A percentile compares a stretch with the other conserved stretches of the same genome.
Conservation (phyloP, 2,329 filamentous ascomycete genomes). For the Cytospora piceae region DNA sequence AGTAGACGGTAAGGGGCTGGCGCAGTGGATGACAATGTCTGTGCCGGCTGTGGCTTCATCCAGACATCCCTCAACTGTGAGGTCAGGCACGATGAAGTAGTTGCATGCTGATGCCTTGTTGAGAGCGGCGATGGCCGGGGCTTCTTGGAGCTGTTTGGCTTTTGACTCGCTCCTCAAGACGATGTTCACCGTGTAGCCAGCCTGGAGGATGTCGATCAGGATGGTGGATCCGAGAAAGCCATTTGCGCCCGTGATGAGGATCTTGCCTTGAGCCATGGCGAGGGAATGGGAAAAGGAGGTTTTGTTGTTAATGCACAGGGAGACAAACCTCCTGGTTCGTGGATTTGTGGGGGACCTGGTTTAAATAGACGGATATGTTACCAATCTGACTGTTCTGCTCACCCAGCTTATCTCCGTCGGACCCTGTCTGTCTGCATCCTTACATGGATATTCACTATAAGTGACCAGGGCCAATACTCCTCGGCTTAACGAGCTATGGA, state of each 20-base stretch:
- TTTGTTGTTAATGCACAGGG: not conserved
- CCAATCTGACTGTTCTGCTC: no score
- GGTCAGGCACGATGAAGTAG: slow-evolving; percentile 25
- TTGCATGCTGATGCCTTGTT: slow-evolving; percentile 24
- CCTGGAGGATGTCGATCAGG: slow-evolving; percentile 33
- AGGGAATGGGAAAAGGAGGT: not conserved
- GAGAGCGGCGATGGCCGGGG: slow-evolving; percentile 17
- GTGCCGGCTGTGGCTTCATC: slow-evolving; percentile 23
- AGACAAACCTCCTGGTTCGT: no score
- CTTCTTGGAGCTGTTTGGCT: slow-evolving; percentile 21
- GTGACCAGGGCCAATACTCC: no score
- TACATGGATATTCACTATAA: no score
- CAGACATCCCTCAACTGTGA: slow-evolving; percentile 16
- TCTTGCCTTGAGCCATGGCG: slow-evolving; percentile 23
- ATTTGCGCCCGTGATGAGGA: slow-evolving; percentile 35
- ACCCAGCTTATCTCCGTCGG: no score
- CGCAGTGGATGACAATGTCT: slow-evolving; percentile 21
- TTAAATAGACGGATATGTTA: no score
- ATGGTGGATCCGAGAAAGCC: slow-evolving; percentile 35
- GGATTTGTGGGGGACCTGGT: no score
- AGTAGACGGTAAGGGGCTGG: slow-evolving; percentile 20
- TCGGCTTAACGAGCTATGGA: no score
- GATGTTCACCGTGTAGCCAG: slow-evolving; percentile 25
- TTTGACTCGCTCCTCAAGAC: slow-evolving; percentile 27
- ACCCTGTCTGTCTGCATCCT: no score